phyloP scores from a whole-genome alignment of 163 green algal species.

The Prototheca cutis region DNA sequence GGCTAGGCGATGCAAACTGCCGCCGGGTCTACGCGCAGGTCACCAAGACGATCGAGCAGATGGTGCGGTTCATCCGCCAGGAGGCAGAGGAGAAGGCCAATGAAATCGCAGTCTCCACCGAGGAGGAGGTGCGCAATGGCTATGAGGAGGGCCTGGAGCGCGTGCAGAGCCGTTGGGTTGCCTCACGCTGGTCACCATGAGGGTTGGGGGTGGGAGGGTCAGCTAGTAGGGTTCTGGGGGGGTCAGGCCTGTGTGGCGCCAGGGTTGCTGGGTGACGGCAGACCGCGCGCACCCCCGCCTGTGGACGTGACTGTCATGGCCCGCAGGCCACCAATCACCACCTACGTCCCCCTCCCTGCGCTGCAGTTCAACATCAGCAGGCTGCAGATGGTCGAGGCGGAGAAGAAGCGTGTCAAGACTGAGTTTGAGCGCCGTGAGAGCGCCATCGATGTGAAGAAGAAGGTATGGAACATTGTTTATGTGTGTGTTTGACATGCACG shows the following conservation, averaged over 20 bases:
- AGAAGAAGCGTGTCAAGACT: slow-evolving; percentile 87
- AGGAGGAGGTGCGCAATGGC: slow-evolving; percentile 84
- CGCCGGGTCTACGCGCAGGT: slow-evolving; percentile 1
- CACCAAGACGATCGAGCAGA: slow-evolving; percentile 34
- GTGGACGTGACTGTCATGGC: too few species aligned
- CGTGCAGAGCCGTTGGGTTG: too few species aligned
- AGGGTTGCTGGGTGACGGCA: background rate
- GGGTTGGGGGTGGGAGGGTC: background rate
- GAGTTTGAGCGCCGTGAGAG: slow-evolving; percentile 92
- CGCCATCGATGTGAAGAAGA: slow-evolving; percentile 93
- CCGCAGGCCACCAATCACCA: background rate
- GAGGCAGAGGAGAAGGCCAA: slow-evolving; percentile 97
- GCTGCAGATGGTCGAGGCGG: slow-evolving; percentile 88
- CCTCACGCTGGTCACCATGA: too few species aligned
- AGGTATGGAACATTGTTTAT: too few species aligned
- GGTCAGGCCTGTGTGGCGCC: background rate
- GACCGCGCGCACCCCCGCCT: too few species aligned
- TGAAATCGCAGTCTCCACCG: slow-evolving; percentile 88
- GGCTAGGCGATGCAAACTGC: background rate
- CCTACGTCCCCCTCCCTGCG: background rate
- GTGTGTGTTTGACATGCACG: too few species aligned
- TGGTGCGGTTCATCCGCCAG: slow-evolving; percentile 88
- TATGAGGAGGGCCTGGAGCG: too few species aligned
- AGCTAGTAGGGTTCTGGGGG: background rate
- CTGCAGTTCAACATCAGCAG: slow-evolving; percentile 98